These are phyloP conservation scores for Isabelozyma rhagii DNA, from an alignment of 805 yeast species.

Conservation along the genomic window DNA sequence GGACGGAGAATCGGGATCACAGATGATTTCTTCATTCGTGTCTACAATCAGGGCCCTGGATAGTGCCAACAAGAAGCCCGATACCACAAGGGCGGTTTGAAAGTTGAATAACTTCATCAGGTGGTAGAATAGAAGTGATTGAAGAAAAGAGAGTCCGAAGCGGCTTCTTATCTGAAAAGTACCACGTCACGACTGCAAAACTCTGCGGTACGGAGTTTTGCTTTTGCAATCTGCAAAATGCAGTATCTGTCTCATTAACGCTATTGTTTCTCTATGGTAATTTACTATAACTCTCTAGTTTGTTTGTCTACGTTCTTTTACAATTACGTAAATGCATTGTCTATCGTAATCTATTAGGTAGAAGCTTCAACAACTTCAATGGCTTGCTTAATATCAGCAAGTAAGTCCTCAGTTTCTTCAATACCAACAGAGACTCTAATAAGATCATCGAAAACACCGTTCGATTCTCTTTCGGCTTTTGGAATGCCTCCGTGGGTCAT, in stretches of 20 bases:
- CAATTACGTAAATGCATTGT: neutral
- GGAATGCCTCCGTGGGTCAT: conserved; percentile 95
- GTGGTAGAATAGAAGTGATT: neutral
- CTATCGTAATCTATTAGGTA: neutral
- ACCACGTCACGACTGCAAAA: neutral
- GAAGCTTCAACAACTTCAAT: conserved; percentile 31
- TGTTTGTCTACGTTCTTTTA: neutral
- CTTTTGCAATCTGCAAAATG: too few species aligned
- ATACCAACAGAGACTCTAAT: conserved; percentile 84
- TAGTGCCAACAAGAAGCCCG: neutral
- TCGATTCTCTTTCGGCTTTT: conserved; percentile 67
- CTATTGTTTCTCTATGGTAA: neutral
- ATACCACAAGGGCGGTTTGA: neutral
- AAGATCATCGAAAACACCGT: conserved; percentile 80
- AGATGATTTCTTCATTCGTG: conserved; percentile 8
- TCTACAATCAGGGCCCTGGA: conserved; percentile 7
- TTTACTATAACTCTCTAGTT: neutral
- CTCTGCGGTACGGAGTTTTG: neutral
- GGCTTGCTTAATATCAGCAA: conserved; percentile 70
- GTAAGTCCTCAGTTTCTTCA: conserved; percentile 76
- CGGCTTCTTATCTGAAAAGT: neutral
- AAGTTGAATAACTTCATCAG: neutral
- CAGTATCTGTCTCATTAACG: neutral
- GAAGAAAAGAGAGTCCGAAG: neutral
- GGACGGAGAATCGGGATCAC: conserved; percentile 22